phyloP scores from a whole-genome alignment of 805 yeast genomes.

The Wickerhamomyces subpelliculosus region DNA sequence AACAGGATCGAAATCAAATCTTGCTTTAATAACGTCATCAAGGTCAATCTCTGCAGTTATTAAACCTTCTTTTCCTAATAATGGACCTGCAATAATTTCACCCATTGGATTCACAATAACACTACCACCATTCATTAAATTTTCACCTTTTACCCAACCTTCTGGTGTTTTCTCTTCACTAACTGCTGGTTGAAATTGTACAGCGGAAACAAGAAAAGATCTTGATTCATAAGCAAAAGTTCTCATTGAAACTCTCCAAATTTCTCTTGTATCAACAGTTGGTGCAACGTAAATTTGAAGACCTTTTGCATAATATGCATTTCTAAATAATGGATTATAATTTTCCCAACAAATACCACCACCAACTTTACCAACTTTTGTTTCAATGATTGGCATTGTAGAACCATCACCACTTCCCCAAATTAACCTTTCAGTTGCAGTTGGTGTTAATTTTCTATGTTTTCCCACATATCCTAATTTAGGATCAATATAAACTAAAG shows the following conservation, averaged over 20 bases:
- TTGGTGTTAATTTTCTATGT: slow-evolving; percentile 38
- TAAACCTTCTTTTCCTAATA: slow-evolving; percentile 33
- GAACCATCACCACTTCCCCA: slow-evolving; percentile 45
- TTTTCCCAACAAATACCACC: slow-evolving; percentile 45
- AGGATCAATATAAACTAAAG: slow-evolving; percentile 34
- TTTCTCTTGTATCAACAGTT: slow-evolving; percentile 38
- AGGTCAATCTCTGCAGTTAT: slow-evolving; percentile 33
- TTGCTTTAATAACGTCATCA: slow-evolving; percentile 29
- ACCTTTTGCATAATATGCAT: slow-evolving; percentile 37
- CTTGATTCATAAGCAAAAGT: slow-evolving; percentile 37
- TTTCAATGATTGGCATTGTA: slow-evolving; percentile 31
- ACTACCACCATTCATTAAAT: slow-evolving; percentile 34
- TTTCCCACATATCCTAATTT: slow-evolving; percentile 30
- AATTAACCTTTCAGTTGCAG: slow-evolving; percentile 36
- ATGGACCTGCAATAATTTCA: slow-evolving; percentile 36
- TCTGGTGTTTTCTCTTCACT: slow-evolving; percentile 21
- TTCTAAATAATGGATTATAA: slow-evolving; percentile 33
- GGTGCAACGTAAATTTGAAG: slow-evolving; percentile 37
- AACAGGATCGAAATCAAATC: slow-evolving; percentile 34
- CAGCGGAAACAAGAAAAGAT: slow-evolving; percentile 32
- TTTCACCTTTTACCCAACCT: slow-evolving; percentile 25
- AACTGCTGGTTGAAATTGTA: slow-evolving; percentile 30
- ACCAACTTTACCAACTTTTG: slow-evolving; percentile 31
- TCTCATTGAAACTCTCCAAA: slow-evolving; percentile 36
- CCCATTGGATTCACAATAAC: slow-evolving; percentile 36